Base-by-base conservation (phyloP, 352 stramenopile genomes). In the Phytophthora hibernalis region DNA sequence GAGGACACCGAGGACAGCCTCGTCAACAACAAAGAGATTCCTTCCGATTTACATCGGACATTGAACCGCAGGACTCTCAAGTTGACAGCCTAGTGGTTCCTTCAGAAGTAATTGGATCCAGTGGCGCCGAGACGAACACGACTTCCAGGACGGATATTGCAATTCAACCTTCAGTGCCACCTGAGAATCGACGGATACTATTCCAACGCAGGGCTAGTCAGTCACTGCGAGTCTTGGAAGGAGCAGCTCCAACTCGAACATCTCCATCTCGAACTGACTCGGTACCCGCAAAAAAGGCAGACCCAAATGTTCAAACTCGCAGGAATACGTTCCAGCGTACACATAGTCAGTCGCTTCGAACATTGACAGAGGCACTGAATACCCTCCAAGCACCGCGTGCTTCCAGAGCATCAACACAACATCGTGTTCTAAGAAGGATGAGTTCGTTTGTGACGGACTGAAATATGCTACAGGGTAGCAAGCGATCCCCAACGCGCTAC, bases 401-500 rank as follows among this genome's bases (percentile, higher is more conserved):
- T 16, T 52, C 49, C 6, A 15, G 55, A 16, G 37, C 60, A 21
- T 51, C 40, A 35, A 12, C 40, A 24, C 51, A 63, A 53, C 26
- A 20, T 16, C 61, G 38, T 12, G 63, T 70, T 16, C 55, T 77
- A 13, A 53, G 66, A 37, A 47, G 49, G 5, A 66, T 77, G 69
- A 61, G 55, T 10, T 68, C 70, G 20, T 72, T 77, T 16, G 66
- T 78, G 48, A 50, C 59, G 15, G 65, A 65, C 18, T 18, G n/a
- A n/a, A 47, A 24, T 44, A 30, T 52, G 8, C 43, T 24, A 40
- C 12, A 18, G 5, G 49, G 30, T 42, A 26, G 10, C 18, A 74
- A 61, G 33, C 22, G 50, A 15, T 74, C 70, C 3, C 70, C 70
- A 1, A 77, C 70, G 16, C 54, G 61, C 1, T 77, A 74, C 50